A percentile compares a stretch with the other conserved stretches of the same genome.
phyloP scores from a whole-genome alignment of 2,329 filamentous ascomycete genomes.

The Lecanicillium sp. region DNA sequence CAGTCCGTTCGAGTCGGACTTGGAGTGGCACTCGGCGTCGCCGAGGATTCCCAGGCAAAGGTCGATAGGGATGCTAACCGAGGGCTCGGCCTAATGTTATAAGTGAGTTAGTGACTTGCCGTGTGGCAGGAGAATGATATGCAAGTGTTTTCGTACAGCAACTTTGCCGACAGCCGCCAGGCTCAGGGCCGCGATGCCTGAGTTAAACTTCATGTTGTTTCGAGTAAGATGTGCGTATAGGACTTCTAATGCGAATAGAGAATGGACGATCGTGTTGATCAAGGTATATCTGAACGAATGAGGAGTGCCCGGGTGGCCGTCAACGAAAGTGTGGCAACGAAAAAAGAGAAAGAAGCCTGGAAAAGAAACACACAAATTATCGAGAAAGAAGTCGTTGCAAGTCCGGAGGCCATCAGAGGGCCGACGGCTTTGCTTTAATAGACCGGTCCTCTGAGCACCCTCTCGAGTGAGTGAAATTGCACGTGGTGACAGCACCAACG shows the following conservation, averaged over 20 bases:
- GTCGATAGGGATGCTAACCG: not conserved
- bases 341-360: too few relatives aligned
- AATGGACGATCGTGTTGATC: not conserved
- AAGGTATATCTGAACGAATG: not conserved
- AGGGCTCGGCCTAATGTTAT: not conserved
- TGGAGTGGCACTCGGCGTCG: not conserved
- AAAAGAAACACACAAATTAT: not conserved
- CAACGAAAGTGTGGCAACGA: not conserved
- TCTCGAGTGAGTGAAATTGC: not conserved
- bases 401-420: not conserved
- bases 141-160: not conserved
- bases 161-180: not conserved
- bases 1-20: not conserved
- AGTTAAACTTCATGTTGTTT: not conserved
- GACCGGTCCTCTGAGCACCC: not conserved
- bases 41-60: constrained; percentile 1
- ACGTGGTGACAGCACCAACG: not conserved
- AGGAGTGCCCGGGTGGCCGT: not conserved
- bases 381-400: not conserved
- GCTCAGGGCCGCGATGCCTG: not conserved
- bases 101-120: not conserved
- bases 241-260: not conserved
- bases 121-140: not conserved
- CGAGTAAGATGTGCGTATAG: not conserved
- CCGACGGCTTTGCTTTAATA: not conserved